Percentiles rank a stretch among this genome's conserved stretches.
These are phyloP conservation scores for Zygosaccharomyces pseudobailii DNA, from an alignment of 1,139 yeast species.

Conservation along the genomic window DNA sequence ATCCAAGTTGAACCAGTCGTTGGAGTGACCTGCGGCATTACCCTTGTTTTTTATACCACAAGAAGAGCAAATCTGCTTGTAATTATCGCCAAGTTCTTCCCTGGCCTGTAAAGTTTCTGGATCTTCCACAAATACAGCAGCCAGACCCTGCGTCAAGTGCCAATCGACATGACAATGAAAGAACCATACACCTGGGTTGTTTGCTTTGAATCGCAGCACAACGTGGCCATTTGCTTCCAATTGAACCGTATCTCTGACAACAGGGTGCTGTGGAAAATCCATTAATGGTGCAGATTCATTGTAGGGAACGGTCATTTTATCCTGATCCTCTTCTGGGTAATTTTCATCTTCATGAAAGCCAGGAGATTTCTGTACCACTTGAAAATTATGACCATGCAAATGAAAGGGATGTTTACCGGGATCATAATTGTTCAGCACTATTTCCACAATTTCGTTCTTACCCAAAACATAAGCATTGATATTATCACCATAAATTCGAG, in stretches of 20 bases:
- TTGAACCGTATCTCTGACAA: conserved; percentile 60
- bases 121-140: conserved; percentile 68
- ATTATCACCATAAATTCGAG: conserved; percentile 61
- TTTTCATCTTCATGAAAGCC: conserved; percentile 36
- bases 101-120: conserved; percentile 47
- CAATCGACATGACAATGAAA: conserved; percentile 95
- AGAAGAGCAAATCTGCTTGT: conserved; percentile 43
- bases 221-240: conserved; percentile 62
- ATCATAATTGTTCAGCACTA: conserved; percentile 67
- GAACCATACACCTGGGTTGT: conserved; percentile 88
- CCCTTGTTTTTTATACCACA: conserved; percentile 46
- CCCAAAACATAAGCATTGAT: conserved; percentile 59
- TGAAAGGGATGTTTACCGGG: conserved; percentile 81
- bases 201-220: conserved; percentile 65
- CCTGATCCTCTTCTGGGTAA: conserved; percentile 46
- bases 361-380: conserved; percentile 56
- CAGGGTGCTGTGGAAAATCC: conserved; percentile 54
- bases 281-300: conserved; percentile 42
- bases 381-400: conserved; percentile 75
- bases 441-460: conserved; percentile 57
- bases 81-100: conserved; percentile 42
- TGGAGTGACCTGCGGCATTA: conserved; percentile 60
- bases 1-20: conserved; percentile 47
- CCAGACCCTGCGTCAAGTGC: conserved; percentile 89
- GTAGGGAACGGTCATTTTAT: conserved; percentile 38